phyloP scores from a whole-genome alignment of 2,329 filamentous ascomycete species.

The Apiospora pterosperma region DNA sequence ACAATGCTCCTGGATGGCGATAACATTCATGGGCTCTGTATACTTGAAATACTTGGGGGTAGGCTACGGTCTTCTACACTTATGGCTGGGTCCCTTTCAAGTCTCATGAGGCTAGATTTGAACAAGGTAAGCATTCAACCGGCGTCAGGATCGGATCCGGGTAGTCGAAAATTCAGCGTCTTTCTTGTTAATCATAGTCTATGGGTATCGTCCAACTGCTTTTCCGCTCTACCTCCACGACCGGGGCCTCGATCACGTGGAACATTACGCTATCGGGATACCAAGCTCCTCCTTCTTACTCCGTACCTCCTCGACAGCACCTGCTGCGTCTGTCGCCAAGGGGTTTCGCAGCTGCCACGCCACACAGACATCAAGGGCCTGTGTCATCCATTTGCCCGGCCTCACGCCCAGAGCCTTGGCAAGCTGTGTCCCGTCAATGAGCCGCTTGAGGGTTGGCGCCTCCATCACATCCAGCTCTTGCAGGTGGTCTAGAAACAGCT shows the following conservation, averaged over 20 bases:
- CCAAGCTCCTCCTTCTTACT: conserved; percentile 49
- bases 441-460: conserved; percentile 53
- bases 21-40: too few species aligned
- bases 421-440: conserved; percentile 75
- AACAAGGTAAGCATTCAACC: too few species aligned
- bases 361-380: conserved; percentile 74
- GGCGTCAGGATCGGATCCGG: not conserved
- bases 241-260: not conserved
- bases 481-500: conserved; percentile 53
- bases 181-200: not conserved
- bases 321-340: conserved; percentile 52
- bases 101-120: too few species aligned
- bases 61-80: too few species aligned
- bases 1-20: too few species aligned
- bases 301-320: conserved; percentile 58
- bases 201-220: conserved; percentile 1
- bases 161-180: not conserved
- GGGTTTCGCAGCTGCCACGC: conserved; percentile 88
- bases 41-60: too few species aligned
- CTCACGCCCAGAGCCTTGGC: conserved; percentile 64
- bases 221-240: not conserved
- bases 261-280: conserved; percentile 25
- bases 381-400: conserved; percentile 80
- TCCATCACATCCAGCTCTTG: conserved; percentile 53
- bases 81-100: too few species aligned